Base-by-base conservation (phyloP, 2,329 filamentous ascomycete species). In the Tothia fuscella region DNA sequence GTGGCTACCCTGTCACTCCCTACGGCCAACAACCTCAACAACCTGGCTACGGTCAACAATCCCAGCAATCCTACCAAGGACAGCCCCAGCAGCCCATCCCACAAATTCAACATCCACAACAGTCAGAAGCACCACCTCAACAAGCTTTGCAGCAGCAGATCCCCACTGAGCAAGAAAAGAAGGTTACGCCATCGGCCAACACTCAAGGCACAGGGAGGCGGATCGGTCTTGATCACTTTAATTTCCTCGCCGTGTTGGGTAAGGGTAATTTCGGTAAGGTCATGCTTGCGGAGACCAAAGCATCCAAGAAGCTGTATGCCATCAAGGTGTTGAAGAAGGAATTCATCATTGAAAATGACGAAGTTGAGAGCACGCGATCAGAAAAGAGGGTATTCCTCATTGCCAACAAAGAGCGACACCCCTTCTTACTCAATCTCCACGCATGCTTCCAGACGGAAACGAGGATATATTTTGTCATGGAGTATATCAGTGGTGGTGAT, bases 251-350 rank as follows among this genome's bases (percentile, higher is more conserved):
- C 49, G 91, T 98, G 41, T 76, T 98, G 49, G 91, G 91, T 57
- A 98, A 98, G 65, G 91, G 91, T 67, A 98, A 98, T 65, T 98
- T 98, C 58, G 91, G 91, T 61, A 98, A 98, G 65, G 91, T 98
- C 65, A 98, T 98, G 91, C 70, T 98, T 61, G 91, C 91, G 2
- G 93, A 98, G 65, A 94, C 91, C 2, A 98, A 98, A 70, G 79
- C 78, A 42, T 79, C 83, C 7, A 85, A 88, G 62, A 83, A 89
- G 60, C 71, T 98, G 6, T 98, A 96, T 59, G 91, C 91, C 44
- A 98, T 98, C 63, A 98, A 98, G 65, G 91, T 98, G 28, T 68
- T 98, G 52, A 98, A 98, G 74, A 98, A 98, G 67, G 91, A 98
- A 61, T 98, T 98, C 61, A 98, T 98, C 57, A 98, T 98, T 48